Conservation (phyloP, 2,329 filamentous ascomycete genomes). For the Epichloe typhina region DNA sequence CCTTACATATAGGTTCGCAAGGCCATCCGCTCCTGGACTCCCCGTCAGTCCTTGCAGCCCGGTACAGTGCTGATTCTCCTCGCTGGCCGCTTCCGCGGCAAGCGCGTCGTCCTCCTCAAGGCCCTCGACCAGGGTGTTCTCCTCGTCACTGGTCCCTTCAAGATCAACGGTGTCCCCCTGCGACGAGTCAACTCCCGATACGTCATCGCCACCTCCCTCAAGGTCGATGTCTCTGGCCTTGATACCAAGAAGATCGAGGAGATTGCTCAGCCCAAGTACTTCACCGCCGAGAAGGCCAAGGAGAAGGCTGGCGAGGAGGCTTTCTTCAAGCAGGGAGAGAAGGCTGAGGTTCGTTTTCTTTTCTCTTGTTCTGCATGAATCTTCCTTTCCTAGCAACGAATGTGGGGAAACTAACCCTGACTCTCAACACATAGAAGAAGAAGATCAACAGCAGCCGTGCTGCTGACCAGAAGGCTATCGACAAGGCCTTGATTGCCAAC, state of each 20-base stretch:
- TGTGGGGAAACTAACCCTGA: slow-evolving; percentile 10
- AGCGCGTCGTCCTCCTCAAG: slow-evolving; percentile 99
- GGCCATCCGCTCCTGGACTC: slow-evolving; percentile 73
- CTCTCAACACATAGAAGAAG: slow-evolving; percentile 66
- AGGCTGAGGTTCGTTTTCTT: slow-evolving; percentile 64
- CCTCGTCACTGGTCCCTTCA: slow-evolving; percentile 98
- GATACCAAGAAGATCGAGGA: slow-evolving; percentile 84
- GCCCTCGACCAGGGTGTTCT: slow-evolving; percentile 93
- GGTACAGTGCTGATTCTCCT: slow-evolving; percentile 97
- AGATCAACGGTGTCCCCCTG: slow-evolving; percentile 98
- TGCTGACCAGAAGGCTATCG: slow-evolving; percentile 95
- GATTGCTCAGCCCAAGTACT: slow-evolving; percentile 71
- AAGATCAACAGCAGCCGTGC: slow-evolving; percentile 80
- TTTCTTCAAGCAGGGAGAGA: slow-evolving; percentile 99
- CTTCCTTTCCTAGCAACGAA: neutral
- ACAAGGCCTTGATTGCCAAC: slow-evolving; percentile 86
- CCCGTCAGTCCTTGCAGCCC: slow-evolving; percentile 80
- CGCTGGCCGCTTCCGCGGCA: slow-evolving; percentile 98
- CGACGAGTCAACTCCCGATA: slow-evolving; percentile 88
- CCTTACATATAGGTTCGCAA: slow-evolving; percentile 67
- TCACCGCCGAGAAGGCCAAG: slow-evolving; percentile 85
- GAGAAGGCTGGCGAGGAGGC: slow-evolving; percentile 96
- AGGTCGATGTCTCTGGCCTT: slow-evolving; percentile 72
- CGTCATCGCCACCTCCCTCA: slow-evolving; percentile 81
- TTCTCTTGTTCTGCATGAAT: neutral